phyloP scores from a whole-genome alignment of 2,329 filamentous ascomycete genomes.

The Spiromastix sp. region DNA sequence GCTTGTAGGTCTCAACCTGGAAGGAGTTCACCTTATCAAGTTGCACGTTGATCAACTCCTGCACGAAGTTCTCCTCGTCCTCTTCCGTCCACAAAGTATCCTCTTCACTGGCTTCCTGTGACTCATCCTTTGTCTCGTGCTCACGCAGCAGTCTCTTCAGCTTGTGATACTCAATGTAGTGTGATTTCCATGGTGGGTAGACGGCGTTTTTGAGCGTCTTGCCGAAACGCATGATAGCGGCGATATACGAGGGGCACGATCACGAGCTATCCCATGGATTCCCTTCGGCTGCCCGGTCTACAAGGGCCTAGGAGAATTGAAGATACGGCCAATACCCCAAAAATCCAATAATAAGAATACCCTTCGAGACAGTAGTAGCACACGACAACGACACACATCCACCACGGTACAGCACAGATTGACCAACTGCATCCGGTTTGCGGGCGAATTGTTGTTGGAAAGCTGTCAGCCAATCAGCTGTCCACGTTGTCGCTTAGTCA shows the following conservation, averaged over 20 bases:
- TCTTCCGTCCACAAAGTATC: constrained; percentile 76
- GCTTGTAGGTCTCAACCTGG: constrained; percentile 70
- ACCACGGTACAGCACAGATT: too few species aligned
- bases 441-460: too few species aligned
- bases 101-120: constrained; percentile 28
- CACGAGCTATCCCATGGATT: too few species aligned
- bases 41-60: constrained; percentile 89
- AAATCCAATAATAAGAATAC: too few species aligned
- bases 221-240: constrained; percentile 72
- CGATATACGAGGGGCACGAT: constrained; percentile 7
- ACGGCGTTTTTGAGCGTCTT: constrained; percentile 71
- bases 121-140: constrained; percentile 43
- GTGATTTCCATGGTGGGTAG: constrained; percentile 79
- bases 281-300: too few species aligned
- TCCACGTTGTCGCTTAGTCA: too few species aligned
- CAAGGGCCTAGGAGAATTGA: too few species aligned
- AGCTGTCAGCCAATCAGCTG: too few species aligned
- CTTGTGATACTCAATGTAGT: constrained; percentile 94
- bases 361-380: too few species aligned
- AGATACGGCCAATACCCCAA: too few species aligned
- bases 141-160: constrained; percentile 84
- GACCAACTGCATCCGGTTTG: too few species aligned
- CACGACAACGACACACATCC: too few species aligned
- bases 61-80: constrained; percentile 87
- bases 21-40: constrained; percentile 90